These are phyloP conservation scores for Mycena capillaripes DNA, from an alignment of 768 basidiomycete species.

Conservation along the genomic window DNA sequence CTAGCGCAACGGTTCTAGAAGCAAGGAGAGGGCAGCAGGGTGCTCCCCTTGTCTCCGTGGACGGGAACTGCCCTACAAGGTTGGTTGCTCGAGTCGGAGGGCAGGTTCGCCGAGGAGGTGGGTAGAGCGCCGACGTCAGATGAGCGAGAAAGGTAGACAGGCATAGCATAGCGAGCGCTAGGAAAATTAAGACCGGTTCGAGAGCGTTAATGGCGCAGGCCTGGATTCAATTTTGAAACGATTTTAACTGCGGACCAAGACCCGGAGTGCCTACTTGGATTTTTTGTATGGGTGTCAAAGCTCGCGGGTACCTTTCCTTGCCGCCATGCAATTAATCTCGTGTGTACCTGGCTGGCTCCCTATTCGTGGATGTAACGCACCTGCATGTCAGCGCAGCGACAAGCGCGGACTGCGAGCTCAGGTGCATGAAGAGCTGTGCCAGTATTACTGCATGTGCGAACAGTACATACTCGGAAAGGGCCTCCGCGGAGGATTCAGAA, in stretches of 20 bases:
- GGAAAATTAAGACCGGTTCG: neutral
- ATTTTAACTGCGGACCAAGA: neutral
- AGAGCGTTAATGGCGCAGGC: neutral
- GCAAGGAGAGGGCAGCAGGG: neutral
- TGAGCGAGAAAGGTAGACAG: too few species aligned
- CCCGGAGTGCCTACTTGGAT: neutral
- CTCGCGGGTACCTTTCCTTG: neutral
- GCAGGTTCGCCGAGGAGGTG: neutral
- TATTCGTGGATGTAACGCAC: neutral
- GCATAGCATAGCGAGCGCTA: too few species aligned
- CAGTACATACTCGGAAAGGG: neutral
- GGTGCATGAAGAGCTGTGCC: neutral
- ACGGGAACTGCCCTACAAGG: slow-evolving; percentile 1
- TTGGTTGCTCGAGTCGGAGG: slow-evolving; percentile 4
- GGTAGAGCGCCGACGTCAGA: neutral
- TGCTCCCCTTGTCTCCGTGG: neutral
- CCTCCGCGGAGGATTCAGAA: neutral
- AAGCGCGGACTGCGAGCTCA: neutral
- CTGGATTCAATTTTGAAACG: neutral
- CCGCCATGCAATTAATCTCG: neutral
- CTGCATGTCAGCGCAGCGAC: neutral
- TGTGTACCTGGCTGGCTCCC: neutral
- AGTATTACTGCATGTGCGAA: neutral
- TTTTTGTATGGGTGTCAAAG: neutral
- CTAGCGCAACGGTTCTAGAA: neutral